Evolutionary conservation across 2,329 filamentous ascomycete species (phyloP).

Genomic region (Beauveria asiatica): DNA sequence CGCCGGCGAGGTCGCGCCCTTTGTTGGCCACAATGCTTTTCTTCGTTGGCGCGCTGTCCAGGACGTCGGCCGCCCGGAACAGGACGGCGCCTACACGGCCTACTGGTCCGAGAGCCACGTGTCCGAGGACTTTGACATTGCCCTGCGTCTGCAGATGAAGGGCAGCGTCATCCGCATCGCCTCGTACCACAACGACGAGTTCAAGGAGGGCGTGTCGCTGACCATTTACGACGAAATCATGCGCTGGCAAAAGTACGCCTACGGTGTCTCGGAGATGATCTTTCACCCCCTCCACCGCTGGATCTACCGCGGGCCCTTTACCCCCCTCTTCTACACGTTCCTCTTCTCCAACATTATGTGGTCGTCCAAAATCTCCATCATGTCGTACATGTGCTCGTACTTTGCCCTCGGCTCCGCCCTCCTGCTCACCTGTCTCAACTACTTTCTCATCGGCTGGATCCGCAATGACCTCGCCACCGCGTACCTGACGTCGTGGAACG

Average conservation of each 20-base stretch:
- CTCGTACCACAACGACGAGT: conserved; percentile 59
- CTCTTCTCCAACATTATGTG: conserved; percentile 52
- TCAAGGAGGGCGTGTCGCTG: conserved; percentile 65
- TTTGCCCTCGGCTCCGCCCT: conserved; percentile 62
- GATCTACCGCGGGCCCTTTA: conserved; percentile 55
- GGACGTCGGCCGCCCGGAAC: conserved; percentile 32
- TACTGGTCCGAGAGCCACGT: conserved; percentile 72
- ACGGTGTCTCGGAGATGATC: conserved; percentile 62
- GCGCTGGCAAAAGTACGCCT: conserved; percentile 67
- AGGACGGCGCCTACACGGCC: conserved; percentile 49
- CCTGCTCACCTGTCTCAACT: conserved; percentile 60
- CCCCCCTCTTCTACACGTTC: conserved; percentile 53
- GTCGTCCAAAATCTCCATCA: conserved; percentile 61
- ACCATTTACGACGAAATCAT: conserved; percentile 66
- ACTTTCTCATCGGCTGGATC: conserved; percentile 64
- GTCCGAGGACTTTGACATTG: conserved; percentile 72
- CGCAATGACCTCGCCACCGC: conserved; percentile 58
- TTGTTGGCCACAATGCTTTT: conserved; percentile 72
- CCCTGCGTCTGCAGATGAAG: conserved; percentile 59
- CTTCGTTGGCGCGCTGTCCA: conserved; percentile 51
- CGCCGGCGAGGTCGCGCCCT: conserved; percentile 64
- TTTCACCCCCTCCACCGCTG: conserved; percentile 60
- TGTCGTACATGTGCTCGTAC: conserved; percentile 64
- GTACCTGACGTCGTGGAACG: conserved; percentile 59
- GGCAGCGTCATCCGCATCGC: conserved; percentile 62